Percentiles rank a stretch among this genome's conserved stretches.
phyloP scores from a whole-genome alignment of 2,329 filamentous ascomycete species.

The Tothia fuscella region DNA sequence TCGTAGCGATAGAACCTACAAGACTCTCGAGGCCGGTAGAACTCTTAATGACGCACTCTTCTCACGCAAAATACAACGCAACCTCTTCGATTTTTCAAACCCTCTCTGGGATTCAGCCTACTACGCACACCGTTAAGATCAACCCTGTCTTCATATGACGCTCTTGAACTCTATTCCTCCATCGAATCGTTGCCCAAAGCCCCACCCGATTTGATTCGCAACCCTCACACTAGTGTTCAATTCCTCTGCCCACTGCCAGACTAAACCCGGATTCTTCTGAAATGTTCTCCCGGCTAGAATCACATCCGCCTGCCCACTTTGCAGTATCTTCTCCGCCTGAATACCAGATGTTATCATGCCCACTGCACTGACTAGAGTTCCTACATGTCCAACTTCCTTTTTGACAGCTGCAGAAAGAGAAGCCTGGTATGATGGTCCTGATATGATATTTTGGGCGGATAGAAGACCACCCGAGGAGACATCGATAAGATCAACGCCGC shows the following conservation, averaged over 20 bases:
- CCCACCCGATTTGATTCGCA: constrained; percentile 58
- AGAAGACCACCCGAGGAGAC: constrained; percentile 67
- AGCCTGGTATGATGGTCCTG: constrained; percentile 59
- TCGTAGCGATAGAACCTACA: too few relatives aligned
- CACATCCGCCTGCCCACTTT: constrained; percentile 52
- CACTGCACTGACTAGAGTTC: constrained; percentile 60
- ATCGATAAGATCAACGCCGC: constrained; percentile 73
- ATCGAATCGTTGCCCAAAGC: constrained; percentile 30
- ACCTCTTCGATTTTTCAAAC: too few relatives aligned
- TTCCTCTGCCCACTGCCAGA: constrained; percentile 60
- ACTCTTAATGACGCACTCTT: too few relatives aligned
- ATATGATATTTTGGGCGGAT: constrained; percentile 45
- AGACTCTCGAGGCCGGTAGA: too few relatives aligned
- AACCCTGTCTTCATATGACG: too few relatives aligned
- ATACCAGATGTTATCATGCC: constrained; percentile 60
- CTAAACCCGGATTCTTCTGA: constrained; percentile 68
- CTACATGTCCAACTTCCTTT: constrained; percentile 57
- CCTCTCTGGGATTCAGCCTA: too few relatives aligned
- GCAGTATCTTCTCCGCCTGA: constrained; percentile 51
- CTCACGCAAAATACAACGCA: too few relatives aligned
- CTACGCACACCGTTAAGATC: too few relatives aligned
- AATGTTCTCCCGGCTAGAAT: constrained; percentile 60
- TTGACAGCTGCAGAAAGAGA: constrained; percentile 62
- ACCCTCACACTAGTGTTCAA: constrained; percentile 58
- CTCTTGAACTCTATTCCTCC: too few relatives aligned